Base-by-base conservation (phyloP, 192 early-diverging fungal species). In the Backusella liffmaniae region DNA sequence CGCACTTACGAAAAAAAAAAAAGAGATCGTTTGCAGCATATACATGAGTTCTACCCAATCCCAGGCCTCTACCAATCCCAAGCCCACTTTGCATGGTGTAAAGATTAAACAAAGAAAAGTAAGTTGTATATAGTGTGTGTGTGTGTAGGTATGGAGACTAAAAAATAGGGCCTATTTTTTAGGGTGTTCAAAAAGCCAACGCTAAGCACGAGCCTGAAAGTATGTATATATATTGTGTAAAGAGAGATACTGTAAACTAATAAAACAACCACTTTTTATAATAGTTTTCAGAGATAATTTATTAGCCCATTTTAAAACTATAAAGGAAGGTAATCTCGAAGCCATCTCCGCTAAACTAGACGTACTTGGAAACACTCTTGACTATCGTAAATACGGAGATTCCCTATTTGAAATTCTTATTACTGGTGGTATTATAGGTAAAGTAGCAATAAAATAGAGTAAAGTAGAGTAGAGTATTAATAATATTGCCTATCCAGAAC, bases 331-430 rank as follows among this genome's bases (percentile, higher is more conserved):
- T 67, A 88, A 94, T 77, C 88, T 95, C 80, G 90, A 94, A 41
- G 88, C 91, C 73, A 90, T 95, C 82, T 89, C 90, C 30, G 70
- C 78, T 77, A 85, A 90, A 34, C 89, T 98, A 76, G 97, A 98
- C 85, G 79, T 80, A 21, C 90, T 90, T 69, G 94, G 91, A 49
- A 92, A 94, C 78, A 95, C 91, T 76, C 91, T 97, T 77, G 96
- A 97, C 80, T 96, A 95, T 87, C 94, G 94, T 84, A 92, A 95
- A 78, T 98, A 98, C 93, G 93, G 91, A 72, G 97, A 98, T 79
- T 86, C 93, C 41, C 89, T 98, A 73, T 98, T 97, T 86, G 97
- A 98, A 88, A 84, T 98, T 53, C 83, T 97, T 76, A 93, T 98
- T 73, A 91, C 92, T 74, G 97, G 97, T 72, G 96, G 96, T 77